Percentiles rank a stretch among this genome's conserved stretches.
phyloP scores from a whole-genome alignment of 352 stramenopile species.

The Phytophthora syringae region DNA sequence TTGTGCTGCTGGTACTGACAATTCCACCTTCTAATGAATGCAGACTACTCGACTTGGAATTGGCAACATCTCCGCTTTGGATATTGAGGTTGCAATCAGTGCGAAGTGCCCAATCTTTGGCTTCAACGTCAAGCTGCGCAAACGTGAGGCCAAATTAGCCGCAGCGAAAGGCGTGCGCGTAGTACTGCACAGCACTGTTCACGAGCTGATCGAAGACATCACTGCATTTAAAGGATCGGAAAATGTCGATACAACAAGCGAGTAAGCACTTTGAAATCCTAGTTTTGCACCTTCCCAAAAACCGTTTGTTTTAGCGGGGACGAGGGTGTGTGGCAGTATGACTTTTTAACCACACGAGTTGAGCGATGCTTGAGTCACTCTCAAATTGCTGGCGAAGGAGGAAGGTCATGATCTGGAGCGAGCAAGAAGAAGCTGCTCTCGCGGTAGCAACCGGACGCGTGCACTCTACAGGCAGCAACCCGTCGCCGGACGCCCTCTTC shows the following conservation, averaged over 20 bases:
- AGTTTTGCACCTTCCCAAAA: slow-evolving; percentile 3
- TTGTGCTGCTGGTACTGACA: slow-evolving; percentile 15
- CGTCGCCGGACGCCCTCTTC: too few species aligned
- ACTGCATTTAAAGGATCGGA: slow-evolving; percentile 40
- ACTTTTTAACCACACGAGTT: too few species aligned
- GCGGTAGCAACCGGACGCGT: too few species aligned
- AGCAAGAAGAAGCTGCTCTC: too few species aligned
- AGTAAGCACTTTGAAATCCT: slow-evolving; percentile 13
- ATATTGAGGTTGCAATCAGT: slow-evolving; percentile 86
- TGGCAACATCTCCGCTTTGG: slow-evolving; percentile 74
- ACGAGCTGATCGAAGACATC: slow-evolving; percentile 84
- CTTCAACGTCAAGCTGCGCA: slow-evolving; percentile 80
- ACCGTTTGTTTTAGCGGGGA: not conserved
- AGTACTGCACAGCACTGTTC: slow-evolving; percentile 73
- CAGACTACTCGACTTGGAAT: slow-evolving; percentile 84
- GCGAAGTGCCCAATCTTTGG: slow-evolving; percentile 84
- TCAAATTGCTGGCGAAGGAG: too few species aligned
- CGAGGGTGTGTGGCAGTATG: not conserved
- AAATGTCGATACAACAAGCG: slow-evolving; percentile 4
- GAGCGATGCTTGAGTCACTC: too few species aligned
- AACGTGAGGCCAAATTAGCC: slow-evolving; percentile 66
- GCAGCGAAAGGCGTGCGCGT: slow-evolving; percentile 64
- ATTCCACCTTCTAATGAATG: slow-evolving; percentile 2
- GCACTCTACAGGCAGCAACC: too few species aligned
- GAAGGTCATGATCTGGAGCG: too few species aligned